Evolutionary conservation across 495 filamentous ascomycete genomes (phyloP).

Genomic region (Talaromyces ruber): DNA sequence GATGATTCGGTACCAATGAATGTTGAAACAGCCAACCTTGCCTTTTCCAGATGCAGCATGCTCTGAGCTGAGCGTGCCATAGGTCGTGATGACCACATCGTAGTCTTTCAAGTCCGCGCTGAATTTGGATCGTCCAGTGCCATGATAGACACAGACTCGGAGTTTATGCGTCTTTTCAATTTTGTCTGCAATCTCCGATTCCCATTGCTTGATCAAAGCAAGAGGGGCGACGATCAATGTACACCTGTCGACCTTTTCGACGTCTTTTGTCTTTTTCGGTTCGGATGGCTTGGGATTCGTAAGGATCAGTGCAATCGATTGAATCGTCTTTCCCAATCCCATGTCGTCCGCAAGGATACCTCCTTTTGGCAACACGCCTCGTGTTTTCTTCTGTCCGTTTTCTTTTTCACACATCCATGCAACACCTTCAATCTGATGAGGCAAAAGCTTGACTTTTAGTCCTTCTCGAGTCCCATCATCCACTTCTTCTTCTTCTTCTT

Average conservation of each 20-base stretch:
- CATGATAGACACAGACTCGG: slow-evolving; percentile 83
- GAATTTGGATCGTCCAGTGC: slow-evolving; percentile 71
- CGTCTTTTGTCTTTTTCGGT: slow-evolving; percentile 13
- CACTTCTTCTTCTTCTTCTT: slow-evolving; percentile 57
- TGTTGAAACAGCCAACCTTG: slow-evolving; percentile 77
- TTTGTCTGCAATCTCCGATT: slow-evolving; percentile 77
- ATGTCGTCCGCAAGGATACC: slow-evolving; percentile 89
- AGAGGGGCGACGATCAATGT: slow-evolving; percentile 93
- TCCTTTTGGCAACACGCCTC: slow-evolving; percentile 71
- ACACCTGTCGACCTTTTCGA: slow-evolving; percentile 40
- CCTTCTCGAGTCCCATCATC: slow-evolving; percentile 73
- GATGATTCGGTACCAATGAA: slow-evolving; percentile 92
- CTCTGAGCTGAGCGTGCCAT: slow-evolving; percentile 88
- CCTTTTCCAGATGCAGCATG: slow-evolving; percentile 56
- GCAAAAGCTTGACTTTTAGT: slow-evolving; percentile 75
- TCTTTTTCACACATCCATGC: slow-evolving; percentile 91
- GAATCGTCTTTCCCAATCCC: slow-evolving; percentile 94
- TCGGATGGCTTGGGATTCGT: slow-evolving; percentile 61
- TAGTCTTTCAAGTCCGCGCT: slow-evolving; percentile 67
- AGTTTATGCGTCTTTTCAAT: slow-evolving; percentile 58
- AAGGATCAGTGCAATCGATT: slow-evolving; percentile 77
- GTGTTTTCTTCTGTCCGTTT: slow-evolving; percentile 63
- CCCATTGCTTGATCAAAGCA: slow-evolving; percentile 96
- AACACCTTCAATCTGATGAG: slow-evolving; percentile 87
- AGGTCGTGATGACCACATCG: slow-evolving; percentile 96